phyloP scores from a whole-genome alignment of 371 early-diverging fungal species.

The Lichtheimia corymbifera region DNA sequence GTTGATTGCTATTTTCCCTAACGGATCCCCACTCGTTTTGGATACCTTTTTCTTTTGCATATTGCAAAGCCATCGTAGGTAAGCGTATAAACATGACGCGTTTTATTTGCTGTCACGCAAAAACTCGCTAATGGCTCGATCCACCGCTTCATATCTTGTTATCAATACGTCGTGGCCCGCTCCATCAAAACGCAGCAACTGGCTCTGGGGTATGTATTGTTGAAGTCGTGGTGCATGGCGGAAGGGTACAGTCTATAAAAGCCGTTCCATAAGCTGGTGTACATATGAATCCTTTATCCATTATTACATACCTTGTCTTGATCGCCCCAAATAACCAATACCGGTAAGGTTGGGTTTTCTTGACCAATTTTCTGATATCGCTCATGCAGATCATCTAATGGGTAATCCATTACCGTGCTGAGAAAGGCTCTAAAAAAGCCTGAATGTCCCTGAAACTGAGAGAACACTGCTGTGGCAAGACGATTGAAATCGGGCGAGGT shows the following conservation, averaged over 20 bases:
- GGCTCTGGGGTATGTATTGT: slow-evolving; percentile 29
- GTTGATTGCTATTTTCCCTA: too few species aligned
- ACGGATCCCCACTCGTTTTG: too few species aligned
- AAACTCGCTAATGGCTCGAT: slow-evolving; percentile 12
- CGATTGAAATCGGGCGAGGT: slow-evolving; percentile 4
- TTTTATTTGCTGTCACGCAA: not conserved
- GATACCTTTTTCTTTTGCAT: too few species aligned
- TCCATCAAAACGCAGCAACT: slow-evolving; percentile 24
- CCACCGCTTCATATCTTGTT: slow-evolving; percentile 3
- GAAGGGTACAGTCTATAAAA: slow-evolving; percentile 40
- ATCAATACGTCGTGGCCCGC: slow-evolving; percentile 44
- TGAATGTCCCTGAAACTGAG: slow-evolving; percentile 47
- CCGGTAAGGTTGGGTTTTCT: slow-evolving; percentile 14
- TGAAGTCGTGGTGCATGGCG: slow-evolving; percentile 16
- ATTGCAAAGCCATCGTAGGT: too few species aligned
- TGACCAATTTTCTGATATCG: slow-evolving; percentile 38
- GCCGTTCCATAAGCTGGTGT: not conserved
- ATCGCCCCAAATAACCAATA: slow-evolving; percentile 51
- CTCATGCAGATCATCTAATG: slow-evolving; percentile 30
- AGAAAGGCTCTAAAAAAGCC: slow-evolving; percentile 50
- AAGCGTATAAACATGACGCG: too few species aligned
- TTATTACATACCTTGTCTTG: slow-evolving; percentile 35
- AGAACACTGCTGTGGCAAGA: slow-evolving; percentile 16
- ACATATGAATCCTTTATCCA: not conserved
- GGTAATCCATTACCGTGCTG: slow-evolving; percentile 39